A percentile compares a stretch with the other conserved stretches of the same genome.
Conservation (phyloP, 495 filamentous ascomycete genomes). For the Penicilliopsis zonata region DNA sequence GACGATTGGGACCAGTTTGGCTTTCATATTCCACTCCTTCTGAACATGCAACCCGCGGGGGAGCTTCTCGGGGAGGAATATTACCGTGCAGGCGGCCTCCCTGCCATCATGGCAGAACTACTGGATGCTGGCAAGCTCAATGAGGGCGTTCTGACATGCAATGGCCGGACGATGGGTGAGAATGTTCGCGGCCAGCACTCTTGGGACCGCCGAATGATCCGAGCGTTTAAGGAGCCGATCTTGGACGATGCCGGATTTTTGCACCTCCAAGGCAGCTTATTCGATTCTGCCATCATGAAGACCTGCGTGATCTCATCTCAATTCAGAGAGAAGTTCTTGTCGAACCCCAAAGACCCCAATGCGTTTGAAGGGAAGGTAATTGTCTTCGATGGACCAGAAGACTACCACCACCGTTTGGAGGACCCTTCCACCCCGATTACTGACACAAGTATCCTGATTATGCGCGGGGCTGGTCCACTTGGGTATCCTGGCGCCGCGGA, state of each 20-base stretch:
- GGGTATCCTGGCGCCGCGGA: constrained; percentile 44
- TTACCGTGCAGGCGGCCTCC: constrained; percentile 40
- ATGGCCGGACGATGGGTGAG: constrained; percentile 25
- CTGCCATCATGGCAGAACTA: constrained; percentile 40
- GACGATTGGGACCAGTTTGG: constrained; percentile 43
- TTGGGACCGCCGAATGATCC: constrained; percentile 34
- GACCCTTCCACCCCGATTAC: constrained; percentile 30
- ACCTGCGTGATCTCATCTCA: constrained; percentile 40
- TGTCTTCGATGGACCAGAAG: constrained; percentile 43
- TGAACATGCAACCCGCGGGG: constrained; percentile 44
- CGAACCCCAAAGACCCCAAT: constrained; percentile 36
- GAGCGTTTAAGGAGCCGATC: constrained; percentile 31
- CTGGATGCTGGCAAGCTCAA: constrained; percentile 33
- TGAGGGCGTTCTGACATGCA: constrained; percentile 28
- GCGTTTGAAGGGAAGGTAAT: constrained; percentile 39
- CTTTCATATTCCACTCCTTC: constrained; percentile 34
- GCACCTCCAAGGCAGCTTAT: constrained; percentile 38
- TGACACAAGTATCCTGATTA: constrained; percentile 38
- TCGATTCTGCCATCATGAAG: constrained; percentile 46
- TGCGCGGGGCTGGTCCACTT: constrained; percentile 41
- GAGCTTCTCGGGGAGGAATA: constrained; percentile 42
- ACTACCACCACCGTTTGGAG: constrained; percentile 37
- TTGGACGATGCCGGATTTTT: constrained; percentile 37
- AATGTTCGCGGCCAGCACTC: constrained; percentile 31
- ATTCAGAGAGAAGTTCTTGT: constrained; percentile 34